Percentiles rank a stretch among this genome's conserved stretches.
Conservation (phyloP, 2,329 filamentous ascomycete species). For the Pseudocercospora eumusae region DNA sequence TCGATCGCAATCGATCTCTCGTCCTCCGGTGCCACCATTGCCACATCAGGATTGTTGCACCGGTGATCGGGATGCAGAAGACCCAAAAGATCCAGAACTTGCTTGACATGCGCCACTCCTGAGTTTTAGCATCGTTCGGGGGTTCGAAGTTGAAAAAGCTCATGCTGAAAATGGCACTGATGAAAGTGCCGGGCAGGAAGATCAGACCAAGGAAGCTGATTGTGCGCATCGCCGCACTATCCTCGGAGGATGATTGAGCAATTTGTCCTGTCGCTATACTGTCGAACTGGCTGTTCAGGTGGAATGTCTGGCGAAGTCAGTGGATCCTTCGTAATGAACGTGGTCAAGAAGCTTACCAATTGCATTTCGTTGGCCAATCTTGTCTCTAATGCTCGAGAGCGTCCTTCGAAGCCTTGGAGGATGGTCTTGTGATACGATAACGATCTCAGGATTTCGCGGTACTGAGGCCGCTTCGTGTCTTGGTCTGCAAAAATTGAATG, state of each 20-base stretch:
- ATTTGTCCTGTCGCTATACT: constrained; percentile 4
- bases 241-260: constrained; percentile 2
- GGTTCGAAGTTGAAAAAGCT: constrained; percentile 14
- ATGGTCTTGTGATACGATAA: constrained; percentile 10
- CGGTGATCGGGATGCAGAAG: background rate
- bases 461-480: too few relatives aligned
- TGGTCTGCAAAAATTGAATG: background rate
- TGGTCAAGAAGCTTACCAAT: background rate
- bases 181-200: constrained; percentile 10
- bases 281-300: constrained; percentile 7
- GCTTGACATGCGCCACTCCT: constrained; percentile 3
- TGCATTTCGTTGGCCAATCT: constrained; percentile 14
- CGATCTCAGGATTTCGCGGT: background rate
- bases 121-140: background rate
- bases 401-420: constrained; percentile 8
- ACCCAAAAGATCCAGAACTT: constrained; percentile 14
- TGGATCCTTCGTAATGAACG: too few relatives aligned
- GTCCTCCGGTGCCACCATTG: background rate
- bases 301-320: background rate
- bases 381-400: background rate
- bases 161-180: constrained; percentile 14
- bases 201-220: constrained; percentile 12
- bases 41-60: background rate
- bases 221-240: constrained; percentile 15
- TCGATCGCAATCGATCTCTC: background rate